Evolutionary conservation across 345 rosid genomes (phyloP).

Genomic region (Moricandia moricandioides): DNA sequence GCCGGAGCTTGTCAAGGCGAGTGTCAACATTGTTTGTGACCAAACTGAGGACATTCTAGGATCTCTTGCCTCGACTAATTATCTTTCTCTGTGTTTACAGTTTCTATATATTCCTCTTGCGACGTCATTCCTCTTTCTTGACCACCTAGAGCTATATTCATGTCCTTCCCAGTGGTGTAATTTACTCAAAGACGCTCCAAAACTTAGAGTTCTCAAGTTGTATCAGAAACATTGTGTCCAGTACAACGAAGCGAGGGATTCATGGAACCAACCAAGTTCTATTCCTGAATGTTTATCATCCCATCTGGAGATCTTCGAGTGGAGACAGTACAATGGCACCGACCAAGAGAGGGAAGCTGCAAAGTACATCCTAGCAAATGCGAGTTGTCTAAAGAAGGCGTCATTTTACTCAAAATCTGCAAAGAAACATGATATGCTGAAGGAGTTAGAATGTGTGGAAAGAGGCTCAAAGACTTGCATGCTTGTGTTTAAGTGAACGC

Average conservation of each 20-base stretch:
- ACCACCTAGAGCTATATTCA: slow-evolving; percentile 16
- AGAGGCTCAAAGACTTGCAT: slow-evolving; percentile 16
- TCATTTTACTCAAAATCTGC: too few species aligned
- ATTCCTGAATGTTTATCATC: neutral
- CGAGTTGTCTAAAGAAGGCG: too few species aligned
- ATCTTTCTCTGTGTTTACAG: too few species aligned
- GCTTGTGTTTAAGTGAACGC: neutral
- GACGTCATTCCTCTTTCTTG: slow-evolving; percentile 11
- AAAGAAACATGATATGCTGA: too few species aligned
- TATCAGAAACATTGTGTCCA: neutral
- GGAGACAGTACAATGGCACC: slow-evolving; percentile 6
- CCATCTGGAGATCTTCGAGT: neutral
- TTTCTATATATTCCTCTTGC: neutral
- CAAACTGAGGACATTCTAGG: slow-evolving; percentile 8
- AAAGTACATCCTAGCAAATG: too few species aligned
- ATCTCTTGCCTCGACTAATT: neutral
- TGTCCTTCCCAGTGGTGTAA: neutral
- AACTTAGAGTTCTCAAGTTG: slow-evolving; percentile 18
- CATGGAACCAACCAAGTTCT: neutral
- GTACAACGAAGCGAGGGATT: neutral
- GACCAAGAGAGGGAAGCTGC: neutral
- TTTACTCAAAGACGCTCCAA: neutral
- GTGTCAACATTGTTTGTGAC: too few species aligned
- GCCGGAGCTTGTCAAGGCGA: too few species aligned
- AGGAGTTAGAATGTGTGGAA: neutral